Evolutionary conservation across 805 yeast genomes (phyloP).

Genomic region (Ogataea allantospora): DNA sequence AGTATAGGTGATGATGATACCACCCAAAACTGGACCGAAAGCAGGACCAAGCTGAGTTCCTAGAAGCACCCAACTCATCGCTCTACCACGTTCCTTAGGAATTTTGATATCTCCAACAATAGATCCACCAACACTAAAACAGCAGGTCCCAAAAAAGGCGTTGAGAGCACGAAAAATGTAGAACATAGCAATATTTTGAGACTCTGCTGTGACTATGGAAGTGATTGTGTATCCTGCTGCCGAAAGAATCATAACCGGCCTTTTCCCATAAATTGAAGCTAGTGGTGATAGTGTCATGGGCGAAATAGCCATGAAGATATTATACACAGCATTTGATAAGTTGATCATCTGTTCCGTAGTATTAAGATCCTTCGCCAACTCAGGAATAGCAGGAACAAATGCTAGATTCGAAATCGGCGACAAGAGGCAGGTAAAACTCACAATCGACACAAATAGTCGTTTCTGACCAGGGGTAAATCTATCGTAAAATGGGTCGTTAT

Average conservation of each 20-base stretch:
- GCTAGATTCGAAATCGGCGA: conserved; percentile 46
- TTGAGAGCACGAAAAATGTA: conserved; percentile 47
- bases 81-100: conserved; percentile 51
- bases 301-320: conserved; percentile 50
- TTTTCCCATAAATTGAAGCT: conserved; percentile 53
- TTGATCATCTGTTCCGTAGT: conserved; percentile 49
- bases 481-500: conserved; percentile 30
- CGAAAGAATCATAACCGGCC: conserved; percentile 43
- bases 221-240: conserved; percentile 29
- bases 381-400: conserved; percentile 51
- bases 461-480: conserved; percentile 29
- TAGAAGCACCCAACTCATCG: conserved; percentile 46
- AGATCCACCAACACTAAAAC: conserved; percentile 52
- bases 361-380: conserved; percentile 43
- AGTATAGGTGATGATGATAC: conserved; percentile 48
- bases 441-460: conserved; percentile 33
- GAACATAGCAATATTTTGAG: conserved; percentile 54
- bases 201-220: conserved; percentile 37
- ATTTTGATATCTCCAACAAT: conserved; percentile 49
- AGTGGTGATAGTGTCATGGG: conserved; percentile 51
- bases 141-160: conserved; percentile 56
- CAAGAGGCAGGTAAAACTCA: conserved; percentile 40
- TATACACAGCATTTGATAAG: conserved; percentile 49
- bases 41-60: conserved; percentile 58
- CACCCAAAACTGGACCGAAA: conserved; percentile 53